Base-by-base conservation (phyloP, 345 rosid species). In the Theobroma cacao region DNA sequence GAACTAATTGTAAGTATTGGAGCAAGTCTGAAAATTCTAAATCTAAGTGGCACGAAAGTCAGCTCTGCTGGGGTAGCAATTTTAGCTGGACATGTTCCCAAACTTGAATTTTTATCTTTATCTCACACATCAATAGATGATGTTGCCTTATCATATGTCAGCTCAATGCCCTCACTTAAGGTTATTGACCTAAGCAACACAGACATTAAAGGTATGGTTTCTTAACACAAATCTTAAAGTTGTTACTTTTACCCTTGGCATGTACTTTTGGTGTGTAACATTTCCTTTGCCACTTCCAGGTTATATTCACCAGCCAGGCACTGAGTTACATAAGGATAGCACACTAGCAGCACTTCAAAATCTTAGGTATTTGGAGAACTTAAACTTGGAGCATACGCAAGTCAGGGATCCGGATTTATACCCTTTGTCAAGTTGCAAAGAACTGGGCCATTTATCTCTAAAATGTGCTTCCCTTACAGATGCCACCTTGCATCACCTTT, bases 121-220 rank as follows among this genome's bases (percentile, higher is more conserved):
- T 88, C 98, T 72, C 61, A 72, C 65, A 87, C 96, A 77, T 74
- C 52, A 41, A 75, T 91, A 0, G 92, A 92, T 80, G 99, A 96
- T 71, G 69, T 75, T 67, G 87, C 94, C 63, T 55, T 96, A 45
- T 78, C 89, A 63, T 89, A 74, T 84, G 81, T 94, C 53, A 71
- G 94, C 80, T 80, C 28, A 82, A 91, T 96, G 86, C 80, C 95
- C 55, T 79, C 89, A 5, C 28, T 95, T 63, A 90, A 86, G 85
- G 78, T 76, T 81, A 77, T 96, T 76, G 92, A 96, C 86, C 83
- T 96, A 75, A 90, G 97, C 87, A 87, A 85, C 78, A 91, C 97
- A 73, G 82, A 80, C 34, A 86, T 90, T 73, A 86, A 69, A 91
- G 99, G 99, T 91, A 83, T 22, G 75, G 45, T 77, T 64, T 63